Base-by-base conservation (phyloP, 176 grass and related monocot genomes). In the Aegilops longissima region DNA sequence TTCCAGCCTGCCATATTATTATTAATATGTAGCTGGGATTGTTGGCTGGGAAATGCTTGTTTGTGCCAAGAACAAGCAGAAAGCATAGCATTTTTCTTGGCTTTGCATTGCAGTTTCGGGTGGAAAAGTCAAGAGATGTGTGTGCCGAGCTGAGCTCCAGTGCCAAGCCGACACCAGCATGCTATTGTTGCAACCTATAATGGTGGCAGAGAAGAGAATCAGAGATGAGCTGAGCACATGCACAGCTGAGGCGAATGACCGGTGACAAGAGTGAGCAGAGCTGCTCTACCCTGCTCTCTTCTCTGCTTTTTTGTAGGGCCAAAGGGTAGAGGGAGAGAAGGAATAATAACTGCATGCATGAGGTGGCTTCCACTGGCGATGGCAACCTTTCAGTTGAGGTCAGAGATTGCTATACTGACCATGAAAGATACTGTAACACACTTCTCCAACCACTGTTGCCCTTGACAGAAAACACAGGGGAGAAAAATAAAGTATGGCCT, bases 381-480 rank as follows among this genome's bases (percentile, higher is more conserved):
- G n/a, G 73, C n/a, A 61, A 21, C 61, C 62, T 66, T 85, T 61
- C 47, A 73, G 69, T 14, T 12, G 39, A 61, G 17, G 20, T 14
- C 51, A 51, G 47, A 14, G 39, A 40, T 33, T 36, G 35, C 35
- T 36, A 36, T 36, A 36, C 73, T 78, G 83, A n/a, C 73, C 31
- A 85, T 67, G 73, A 58, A 85, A 67, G 73, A 56, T 21, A 68
- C 44, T 85, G 62, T 2, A 20, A 39, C 81, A 79, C 64, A 86
- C 61, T 3, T 3, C 75, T n/a, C 18, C 45, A 12, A 21, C 39
- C 10, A 23, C n/a, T 61, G 65, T 66, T 66, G 21, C 45, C 45
- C 70, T 12, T n/a, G 21, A 24, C 11, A 21, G 23, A 21, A 23
- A 73, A 42, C 24, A 5, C 13, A 52, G 49, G 49, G 49, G 49